Evolutionary conservation across 2,329 filamentous ascomycete species (phyloP).

Genomic region (Drechslera avenae): DNA sequence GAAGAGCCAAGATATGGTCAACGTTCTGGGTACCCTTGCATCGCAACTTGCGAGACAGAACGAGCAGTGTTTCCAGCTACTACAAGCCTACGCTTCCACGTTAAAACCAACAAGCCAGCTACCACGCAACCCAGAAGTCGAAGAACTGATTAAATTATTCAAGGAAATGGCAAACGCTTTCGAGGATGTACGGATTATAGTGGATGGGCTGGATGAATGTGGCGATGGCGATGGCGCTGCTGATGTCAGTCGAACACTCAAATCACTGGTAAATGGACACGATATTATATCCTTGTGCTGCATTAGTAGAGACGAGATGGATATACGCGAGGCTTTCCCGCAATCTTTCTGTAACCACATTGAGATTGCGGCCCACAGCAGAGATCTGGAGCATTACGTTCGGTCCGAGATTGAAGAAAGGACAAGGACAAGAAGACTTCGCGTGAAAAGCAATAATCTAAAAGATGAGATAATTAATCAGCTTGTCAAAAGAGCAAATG

Average conservation of each 20-base stretch:
- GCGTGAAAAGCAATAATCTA: constrained; percentile 2
- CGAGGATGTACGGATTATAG: constrained; percentile 23
- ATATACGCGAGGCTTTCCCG: neutral
- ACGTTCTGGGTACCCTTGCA: constrained; percentile 33
- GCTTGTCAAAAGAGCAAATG: constrained; percentile 16
- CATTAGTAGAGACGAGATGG: constrained; percentile 11
- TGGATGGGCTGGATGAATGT: constrained; percentile 39
- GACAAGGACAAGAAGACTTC: constrained; percentile 1
- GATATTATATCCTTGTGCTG: constrained; percentile 4
- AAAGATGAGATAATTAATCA: constrained; percentile 9
- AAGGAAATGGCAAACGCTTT: constrained; percentile 16
- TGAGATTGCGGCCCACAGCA: constrained; percentile 11
- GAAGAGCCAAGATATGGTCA: constrained; percentile 17
- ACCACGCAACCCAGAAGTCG: neutral
- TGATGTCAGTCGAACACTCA: neutral
- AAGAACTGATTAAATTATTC: constrained; percentile 9
- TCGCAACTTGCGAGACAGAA: constrained; percentile 41
- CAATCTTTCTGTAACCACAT: neutral
- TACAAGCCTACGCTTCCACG: constrained; percentile 15
- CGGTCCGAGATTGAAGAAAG: constrained; percentile 12
- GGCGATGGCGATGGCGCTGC: neutral
- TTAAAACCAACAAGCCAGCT: constrained; percentile 2
- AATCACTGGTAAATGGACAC: neutral
- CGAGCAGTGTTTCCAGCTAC: constrained; percentile 13
- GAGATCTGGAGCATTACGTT: constrained; percentile 10